Base-by-base conservation (phyloP, 352 stramenopile genomes). In the Globisporangium emineosum region DNA sequence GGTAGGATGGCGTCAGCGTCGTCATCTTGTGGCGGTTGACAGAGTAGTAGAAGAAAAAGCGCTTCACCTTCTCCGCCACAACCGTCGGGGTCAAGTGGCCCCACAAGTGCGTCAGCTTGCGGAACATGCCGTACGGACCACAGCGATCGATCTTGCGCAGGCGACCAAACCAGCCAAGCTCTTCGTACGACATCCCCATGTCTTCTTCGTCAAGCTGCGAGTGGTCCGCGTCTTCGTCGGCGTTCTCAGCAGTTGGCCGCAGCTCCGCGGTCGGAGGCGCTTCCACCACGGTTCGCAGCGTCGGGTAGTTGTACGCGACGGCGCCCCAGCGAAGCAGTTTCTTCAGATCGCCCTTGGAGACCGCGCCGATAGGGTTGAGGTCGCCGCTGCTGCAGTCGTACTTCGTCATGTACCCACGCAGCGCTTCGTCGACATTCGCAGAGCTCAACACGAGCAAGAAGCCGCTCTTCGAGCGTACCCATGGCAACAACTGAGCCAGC, bases 341-440 rank as follows among this genome's bases (percentile, higher is more conserved):
- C 77, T 99, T 99, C 33, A 99, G 71, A 70, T 99, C 97, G 23
- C 88, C 74, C 72, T 98, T 98, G 15, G 85, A 98, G 50, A 99
- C 97, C 0, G 88, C 94, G 35, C 97, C 97, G 68, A 99, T 99
- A 1, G 97, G 97, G 76, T 99, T 99, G 54, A 99, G 70, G 72
- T 99, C 97, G 12, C 97, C 97, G 60, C 88, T 98, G 66, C 91
- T 98, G 78, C 97, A 99, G 82, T 99, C 97, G 67, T 99, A 99
- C 78, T 99, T 99, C 47, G 97, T 99, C 94, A 99, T 98, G 99
- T 99, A 30, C 97, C 97, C 57, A 97, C 91, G 49, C 85, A 99
- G 80, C 0, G 92, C 93, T 79, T 99, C 97, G 67, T 99, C 97
- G 1, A 99, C 97, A 75, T 99, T 99, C 37, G 92, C 97, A 33